phyloP scores from a whole-genome alignment of 768 basidiomycete genomes.

The Lactarius indigo region DNA sequence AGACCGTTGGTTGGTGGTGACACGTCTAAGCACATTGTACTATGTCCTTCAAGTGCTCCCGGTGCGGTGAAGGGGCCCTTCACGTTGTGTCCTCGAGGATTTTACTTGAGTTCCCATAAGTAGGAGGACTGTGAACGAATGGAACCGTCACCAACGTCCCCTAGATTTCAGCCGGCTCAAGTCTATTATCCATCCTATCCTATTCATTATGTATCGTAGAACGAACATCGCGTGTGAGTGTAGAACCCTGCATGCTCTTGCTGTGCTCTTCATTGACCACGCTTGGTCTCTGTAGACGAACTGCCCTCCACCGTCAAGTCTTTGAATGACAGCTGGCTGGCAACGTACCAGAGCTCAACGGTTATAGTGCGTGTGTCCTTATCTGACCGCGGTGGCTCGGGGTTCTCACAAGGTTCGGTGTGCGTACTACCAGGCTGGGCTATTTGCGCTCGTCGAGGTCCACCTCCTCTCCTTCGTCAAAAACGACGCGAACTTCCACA shows the following conservation, averaged over 20 bases:
- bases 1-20: background rate
- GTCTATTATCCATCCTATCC: background rate
- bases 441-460: conserved; percentile 19
- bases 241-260: background rate
- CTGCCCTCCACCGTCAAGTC: conserved; percentile 24
- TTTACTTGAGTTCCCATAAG: conserved; percentile 4
- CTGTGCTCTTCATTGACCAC: background rate
- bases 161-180: background rate
- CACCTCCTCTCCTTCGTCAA: conserved; percentile 22
- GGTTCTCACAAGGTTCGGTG: background rate
- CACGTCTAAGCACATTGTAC: background rate
- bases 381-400: background rate
- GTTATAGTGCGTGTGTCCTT: conserved; percentile 9
- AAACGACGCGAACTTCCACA: background rate
- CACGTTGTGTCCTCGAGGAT: conserved; percentile 11
- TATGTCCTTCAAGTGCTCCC: background rate
- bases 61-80: background rate
- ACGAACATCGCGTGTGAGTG: conserved; percentile 24
- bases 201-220: conserved; percentile 8
- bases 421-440: conserved; percentile 8
- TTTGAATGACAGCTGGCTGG: conserved; percentile 22
- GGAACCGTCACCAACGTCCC: background rate
- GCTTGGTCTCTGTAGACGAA: conserved; percentile 14
- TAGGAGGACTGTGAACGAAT: background rate
- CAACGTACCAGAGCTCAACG: conserved; percentile 22